These are phyloP conservation scores for Penicillium italicum DNA, from an alignment of 2,329 filamentous ascomycete species.

Conservation along the genomic window DNA sequence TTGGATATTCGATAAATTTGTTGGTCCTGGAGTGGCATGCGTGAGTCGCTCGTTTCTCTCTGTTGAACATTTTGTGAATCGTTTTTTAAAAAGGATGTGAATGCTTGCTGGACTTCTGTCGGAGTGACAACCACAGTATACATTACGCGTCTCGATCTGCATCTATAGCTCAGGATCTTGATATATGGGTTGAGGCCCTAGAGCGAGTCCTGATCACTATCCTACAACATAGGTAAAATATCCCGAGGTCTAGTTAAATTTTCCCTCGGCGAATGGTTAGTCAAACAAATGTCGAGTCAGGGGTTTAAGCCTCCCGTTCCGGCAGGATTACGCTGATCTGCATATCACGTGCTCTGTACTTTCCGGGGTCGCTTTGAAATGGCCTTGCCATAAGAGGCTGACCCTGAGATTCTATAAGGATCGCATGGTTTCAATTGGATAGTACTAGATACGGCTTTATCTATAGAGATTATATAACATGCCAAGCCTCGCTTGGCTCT, in stretches of 20 bases:
- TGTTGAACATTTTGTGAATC: too few relatives aligned
- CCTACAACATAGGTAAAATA: background rate
- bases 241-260: too few relatives aligned
- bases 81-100: too few relatives aligned
- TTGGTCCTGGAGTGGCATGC: too few relatives aligned
- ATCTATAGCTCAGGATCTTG: background rate
- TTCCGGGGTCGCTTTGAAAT: slow-evolving; percentile 5
- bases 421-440: too few relatives aligned
- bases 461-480: too few relatives aligned
- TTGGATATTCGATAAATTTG: background rate
- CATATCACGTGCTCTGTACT: background rate
- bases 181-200: background rate
- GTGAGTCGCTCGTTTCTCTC: background rate
- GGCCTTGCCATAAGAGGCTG: background rate
- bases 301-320: too few relatives aligned
- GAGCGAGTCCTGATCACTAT: background rate
- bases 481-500: too few relatives aligned
- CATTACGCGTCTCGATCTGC: background rate
- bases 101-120: too few relatives aligned
- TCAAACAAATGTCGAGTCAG: background rate
- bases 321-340: too few relatives aligned
- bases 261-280: background rate
- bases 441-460: too few relatives aligned
- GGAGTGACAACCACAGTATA: background rate
- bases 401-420: too few relatives aligned